phyloP scores from a whole-genome alignment of 2,329 filamentous ascomycete species.

The Cytospora paraplurivora region DNA sequence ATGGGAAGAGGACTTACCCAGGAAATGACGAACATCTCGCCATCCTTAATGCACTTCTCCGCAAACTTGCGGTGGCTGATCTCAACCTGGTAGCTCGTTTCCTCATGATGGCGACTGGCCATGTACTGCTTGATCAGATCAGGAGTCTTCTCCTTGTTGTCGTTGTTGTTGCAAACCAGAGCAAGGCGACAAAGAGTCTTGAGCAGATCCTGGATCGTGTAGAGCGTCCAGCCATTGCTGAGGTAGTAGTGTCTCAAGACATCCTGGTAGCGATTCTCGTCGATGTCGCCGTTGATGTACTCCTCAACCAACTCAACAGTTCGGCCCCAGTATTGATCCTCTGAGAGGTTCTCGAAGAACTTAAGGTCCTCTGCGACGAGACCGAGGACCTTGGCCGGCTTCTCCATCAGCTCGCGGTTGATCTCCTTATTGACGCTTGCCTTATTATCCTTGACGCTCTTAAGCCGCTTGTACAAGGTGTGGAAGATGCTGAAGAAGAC shows the following conservation, averaged over 20 bases:
- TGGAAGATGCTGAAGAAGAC: slow-evolving; percentile 95
- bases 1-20: slow-evolving; percentile 68
- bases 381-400: slow-evolving; percentile 81
- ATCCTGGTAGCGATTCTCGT: slow-evolving; percentile 84
- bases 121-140: slow-evolving; percentile 89
- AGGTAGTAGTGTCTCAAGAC: slow-evolving; percentile 90
- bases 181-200: slow-evolving; percentile 79
- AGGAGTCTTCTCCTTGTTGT: slow-evolving; percentile 89
- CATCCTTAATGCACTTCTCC: slow-evolving; percentile 89
- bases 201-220: slow-evolving; percentile 88
- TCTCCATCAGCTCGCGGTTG: slow-evolving; percentile 69
- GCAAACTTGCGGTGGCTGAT: slow-evolving; percentile 89
- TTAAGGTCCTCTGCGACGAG: slow-evolving; percentile 78
- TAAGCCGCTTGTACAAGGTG: slow-evolving; percentile 81
- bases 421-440: slow-evolving; percentile 74
- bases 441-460: slow-evolving; percentile 80
- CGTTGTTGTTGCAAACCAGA: slow-evolving; percentile 78
- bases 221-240: slow-evolving; percentile 87
- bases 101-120: slow-evolving; percentile 75
- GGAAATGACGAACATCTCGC: slow-evolving; percentile 85
- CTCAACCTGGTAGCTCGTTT: slow-evolving; percentile 87
- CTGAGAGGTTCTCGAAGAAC: slow-evolving; percentile 70
- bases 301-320: slow-evolving; percentile 85
- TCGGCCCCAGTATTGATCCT: slow-evolving; percentile 79
- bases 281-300: slow-evolving; percentile 78